A percentile compares a stretch with the other conserved stretches of the same genome.
These are phyloP conservation scores for Leccinum aurantiacum DNA, from an alignment of 768 basidiomycete species.

Conservation along the genomic window DNA sequence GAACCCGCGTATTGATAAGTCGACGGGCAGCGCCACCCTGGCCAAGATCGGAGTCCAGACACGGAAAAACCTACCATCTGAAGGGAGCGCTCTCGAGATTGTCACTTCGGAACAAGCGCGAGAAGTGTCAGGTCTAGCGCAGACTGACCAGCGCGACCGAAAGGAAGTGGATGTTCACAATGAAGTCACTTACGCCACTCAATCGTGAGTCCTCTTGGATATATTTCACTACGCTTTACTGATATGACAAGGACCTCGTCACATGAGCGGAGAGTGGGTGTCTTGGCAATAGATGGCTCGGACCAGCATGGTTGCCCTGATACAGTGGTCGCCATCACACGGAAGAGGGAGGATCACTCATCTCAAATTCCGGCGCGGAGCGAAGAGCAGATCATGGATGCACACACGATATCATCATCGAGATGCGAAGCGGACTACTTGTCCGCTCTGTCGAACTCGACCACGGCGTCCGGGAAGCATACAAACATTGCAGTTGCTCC, in stretches of 20 bases:
- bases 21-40: not conserved
- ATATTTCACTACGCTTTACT: not conserved
- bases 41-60: not conserved
- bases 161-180: not conserved
- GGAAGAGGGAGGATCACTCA: not conserved
- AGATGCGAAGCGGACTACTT: not conserved
- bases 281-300: not conserved
- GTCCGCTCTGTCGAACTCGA: not conserved
- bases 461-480: not conserved
- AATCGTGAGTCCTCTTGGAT: constrained; percentile 4
- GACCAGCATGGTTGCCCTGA: not conserved
- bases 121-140: not conserved
- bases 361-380: not conserved
- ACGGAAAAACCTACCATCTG: not conserved
- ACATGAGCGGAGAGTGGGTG: not conserved
- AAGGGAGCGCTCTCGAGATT: not conserved
- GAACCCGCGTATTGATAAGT: not conserved
- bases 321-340: not conserved
- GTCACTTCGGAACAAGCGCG: not conserved
- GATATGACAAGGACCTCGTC: constrained; percentile 1
- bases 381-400: not conserved
- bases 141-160: not conserved
- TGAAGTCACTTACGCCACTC: not conserved
- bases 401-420: not conserved
- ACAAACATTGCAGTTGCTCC: not conserved